These are phyloP conservation scores for Sporothrix protearum DNA, from an alignment of 2,329 filamentous ascomycete genomes.

Conservation along the genomic window DNA sequence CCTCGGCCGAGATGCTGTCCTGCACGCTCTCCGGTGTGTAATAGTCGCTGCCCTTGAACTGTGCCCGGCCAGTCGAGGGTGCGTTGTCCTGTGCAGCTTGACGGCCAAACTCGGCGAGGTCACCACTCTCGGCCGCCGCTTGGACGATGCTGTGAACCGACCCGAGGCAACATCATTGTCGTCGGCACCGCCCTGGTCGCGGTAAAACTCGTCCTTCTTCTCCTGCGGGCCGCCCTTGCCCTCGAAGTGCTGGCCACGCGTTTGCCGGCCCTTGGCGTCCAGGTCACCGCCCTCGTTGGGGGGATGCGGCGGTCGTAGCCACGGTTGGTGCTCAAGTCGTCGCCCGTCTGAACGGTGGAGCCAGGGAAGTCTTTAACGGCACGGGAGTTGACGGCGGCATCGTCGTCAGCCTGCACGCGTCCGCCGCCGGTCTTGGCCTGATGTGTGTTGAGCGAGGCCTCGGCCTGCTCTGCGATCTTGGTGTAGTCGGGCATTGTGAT, in stretches of 20 bases:
- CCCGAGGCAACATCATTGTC: not conserved
- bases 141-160: not conserved
- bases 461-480: not conserved
- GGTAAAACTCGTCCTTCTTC: not conserved
- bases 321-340: slow-evolving; percentile 5
- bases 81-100: not conserved
- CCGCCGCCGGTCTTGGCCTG: not conserved
- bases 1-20: slow-evolving; percentile 2
- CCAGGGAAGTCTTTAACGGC: not conserved
- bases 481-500: not conserved
- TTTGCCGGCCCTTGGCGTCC: slow-evolving; percentile 3
- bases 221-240: not conserved
- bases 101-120: not conserved
- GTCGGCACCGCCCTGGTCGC: not conserved
- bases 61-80: not conserved
- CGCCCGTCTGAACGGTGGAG: not conserved
- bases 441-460: not conserved
- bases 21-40: slow-evolving; percentile 6
- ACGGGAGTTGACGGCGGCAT: not conserved
- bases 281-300: slow-evolving; percentile 6
- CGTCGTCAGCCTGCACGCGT: not conserved
- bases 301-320: slow-evolving; percentile 1
- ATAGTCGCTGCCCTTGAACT: slow-evolving; percentile 4
- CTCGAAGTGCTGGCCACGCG: not conserved
- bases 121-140: not conserved